Evolutionary conservation across 2,329 filamentous ascomycete species (phyloP).

Genomic region (Aspergillus sojae): DNA sequence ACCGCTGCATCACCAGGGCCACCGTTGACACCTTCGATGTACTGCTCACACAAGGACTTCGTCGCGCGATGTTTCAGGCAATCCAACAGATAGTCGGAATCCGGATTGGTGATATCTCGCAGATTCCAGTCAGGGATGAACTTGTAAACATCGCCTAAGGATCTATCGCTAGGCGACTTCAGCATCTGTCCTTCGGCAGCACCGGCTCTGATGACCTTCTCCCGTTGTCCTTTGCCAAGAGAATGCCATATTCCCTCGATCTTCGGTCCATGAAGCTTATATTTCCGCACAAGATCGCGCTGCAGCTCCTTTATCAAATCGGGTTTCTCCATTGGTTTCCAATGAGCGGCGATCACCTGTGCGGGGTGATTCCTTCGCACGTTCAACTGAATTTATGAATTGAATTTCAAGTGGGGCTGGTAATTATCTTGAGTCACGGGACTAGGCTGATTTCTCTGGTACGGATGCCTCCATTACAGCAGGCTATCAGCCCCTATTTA

Average conservation of each 20-base stretch:
- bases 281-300: slow-evolving; percentile 45
- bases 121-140: slow-evolving; percentile 51
- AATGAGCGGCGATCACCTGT: not conserved
- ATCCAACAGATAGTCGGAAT: slow-evolving; percentile 42
- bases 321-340: not conserved
- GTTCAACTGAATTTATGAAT: not conserved
- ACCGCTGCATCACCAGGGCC: slow-evolving; percentile 36
- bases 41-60: slow-evolving; percentile 38
- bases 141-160: slow-evolving; percentile 43
- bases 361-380: not conserved
- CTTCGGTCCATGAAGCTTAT: slow-evolving; percentile 35
- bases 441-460: no score
- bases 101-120: slow-evolving; percentile 40
- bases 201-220: slow-evolving; percentile 39
- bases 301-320: not conserved
- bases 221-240: slow-evolving; percentile 38
- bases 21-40: slow-evolving; percentile 16
- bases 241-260: slow-evolving; percentile 47
- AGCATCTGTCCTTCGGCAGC: slow-evolving; percentile 38
- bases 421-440: no score
- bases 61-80: slow-evolving; percentile 45
- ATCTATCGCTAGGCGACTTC: slow-evolving; percentile 37
- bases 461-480: no score
- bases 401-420: not conserved
- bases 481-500: no score